phyloP scores from a whole-genome alignment of 2,329 filamentous ascomycete genomes.

The Fusarium nygamai region DNA sequence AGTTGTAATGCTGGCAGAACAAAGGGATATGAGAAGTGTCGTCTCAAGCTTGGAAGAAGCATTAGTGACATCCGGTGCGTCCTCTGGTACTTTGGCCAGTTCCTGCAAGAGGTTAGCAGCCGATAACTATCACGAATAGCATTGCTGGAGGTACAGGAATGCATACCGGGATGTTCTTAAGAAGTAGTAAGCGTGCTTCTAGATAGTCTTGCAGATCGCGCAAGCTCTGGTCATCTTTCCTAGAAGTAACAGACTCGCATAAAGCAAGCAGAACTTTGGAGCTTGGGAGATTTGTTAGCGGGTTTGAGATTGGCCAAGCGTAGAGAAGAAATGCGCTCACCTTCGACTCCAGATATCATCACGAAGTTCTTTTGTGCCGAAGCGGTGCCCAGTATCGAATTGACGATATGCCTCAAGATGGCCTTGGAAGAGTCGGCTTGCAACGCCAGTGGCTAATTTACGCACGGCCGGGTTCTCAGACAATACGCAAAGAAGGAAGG shows the following conservation, averaged over 20 bases:
- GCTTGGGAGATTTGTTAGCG: slow-evolving; percentile 31
- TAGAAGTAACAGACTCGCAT: slow-evolving; percentile 58
- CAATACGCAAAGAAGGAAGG: slow-evolving; percentile 64
- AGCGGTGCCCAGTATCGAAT: slow-evolving; percentile 38
- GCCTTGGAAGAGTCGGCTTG: slow-evolving; percentile 56
- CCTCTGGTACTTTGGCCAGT: slow-evolving; percentile 62
- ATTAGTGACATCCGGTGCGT: slow-evolving; percentile 63
- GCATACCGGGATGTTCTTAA: slow-evolving; percentile 61
- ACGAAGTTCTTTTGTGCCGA: slow-evolving; percentile 44
- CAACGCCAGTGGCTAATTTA: slow-evolving; percentile 58
- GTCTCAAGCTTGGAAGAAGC: slow-evolving; percentile 69
- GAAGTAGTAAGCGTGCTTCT: slow-evolving; percentile 62
- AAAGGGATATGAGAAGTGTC: slow-evolving; percentile 69
- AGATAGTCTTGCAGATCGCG: slow-evolving; percentile 65
- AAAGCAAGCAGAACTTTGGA: slow-evolving; percentile 56
- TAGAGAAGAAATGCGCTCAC: slow-evolving; percentile 46
- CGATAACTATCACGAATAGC: not conserved
- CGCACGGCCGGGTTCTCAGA: slow-evolving; percentile 62
- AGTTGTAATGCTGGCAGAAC: slow-evolving; percentile 71
- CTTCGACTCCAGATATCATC: slow-evolving; percentile 64
- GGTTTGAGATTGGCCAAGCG: not conserved
- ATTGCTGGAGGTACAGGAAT: not conserved
- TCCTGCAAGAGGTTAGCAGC: slow-evolving; percentile 54
- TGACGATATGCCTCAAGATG: slow-evolving; percentile 44
- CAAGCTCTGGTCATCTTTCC: slow-evolving; percentile 56